Base-by-base conservation (phyloP, 2,329 filamentous ascomycete genomes). In the Orbilia brochopaga region DNA sequence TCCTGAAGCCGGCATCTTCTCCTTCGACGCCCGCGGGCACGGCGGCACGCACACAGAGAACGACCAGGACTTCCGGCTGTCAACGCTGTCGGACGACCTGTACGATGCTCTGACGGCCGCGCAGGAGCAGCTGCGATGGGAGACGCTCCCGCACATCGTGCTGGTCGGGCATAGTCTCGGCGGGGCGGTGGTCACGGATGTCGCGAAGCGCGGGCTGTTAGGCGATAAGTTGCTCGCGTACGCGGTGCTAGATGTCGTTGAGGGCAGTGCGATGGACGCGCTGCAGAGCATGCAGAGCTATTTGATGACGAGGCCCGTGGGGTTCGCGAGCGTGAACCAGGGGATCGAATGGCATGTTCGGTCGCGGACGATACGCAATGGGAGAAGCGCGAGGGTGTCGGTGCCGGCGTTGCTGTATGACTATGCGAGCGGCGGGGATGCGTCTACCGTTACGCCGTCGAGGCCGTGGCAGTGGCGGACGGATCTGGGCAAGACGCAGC, bases 311-410 rank as follows among this genome's bases (percentile, higher is more conserved):
- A 85, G 94, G 21, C 94, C 94, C 0, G 82, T 83, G 7, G 86
- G 87, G 1, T 99, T 99, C 77, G 82, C 86, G n/a, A 89, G 87
- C 11, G 76, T 96, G 17, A 84, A 89, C 74, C 86, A 89, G 2
- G 93, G 89, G 5, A 91, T 99, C 75, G 91, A 95, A 77, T 99
- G 94, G 94, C 94, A 99, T 79, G 86, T 92, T 23, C 88, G 92
- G 46, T 92, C 91, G 10, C 86, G 94, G 51, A 97, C 93, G 11
- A 85, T 99, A 74, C 86, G 94, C 66, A 94, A 94, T 78, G 84
- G 85, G 1, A 84, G 87, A 24, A 94, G 91, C n/a, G 94, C 94
- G 1, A 84, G 91, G 53, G 90, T 89, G 0, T 96, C 90, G 52
- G 94, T 97, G 10, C 94, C 94, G 0, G 88, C 88, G 1, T 81